Conservation (phyloP, 2,329 filamentous ascomycete genomes). For the Fusarium pilosicola region DNA sequence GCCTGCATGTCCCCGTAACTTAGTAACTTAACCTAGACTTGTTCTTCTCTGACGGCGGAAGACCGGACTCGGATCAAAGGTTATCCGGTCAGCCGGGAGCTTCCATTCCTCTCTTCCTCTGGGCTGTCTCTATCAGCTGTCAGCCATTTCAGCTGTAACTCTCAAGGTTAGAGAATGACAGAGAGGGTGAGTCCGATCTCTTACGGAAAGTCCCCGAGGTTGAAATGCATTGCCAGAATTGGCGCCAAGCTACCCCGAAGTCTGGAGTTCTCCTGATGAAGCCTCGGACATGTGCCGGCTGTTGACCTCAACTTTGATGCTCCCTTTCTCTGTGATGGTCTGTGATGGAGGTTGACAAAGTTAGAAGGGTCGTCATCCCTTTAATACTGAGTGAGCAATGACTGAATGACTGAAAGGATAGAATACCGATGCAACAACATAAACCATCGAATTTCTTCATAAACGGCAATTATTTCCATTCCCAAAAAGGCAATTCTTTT, state of each 20-base stretch:
- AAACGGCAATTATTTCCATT: conserved; percentile 8
- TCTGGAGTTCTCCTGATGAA: conserved; percentile 1
- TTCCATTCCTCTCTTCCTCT: background rate
- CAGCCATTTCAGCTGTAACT: background rate
- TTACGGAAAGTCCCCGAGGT: conserved; percentile 34
- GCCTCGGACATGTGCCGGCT: conserved; percentile 33
- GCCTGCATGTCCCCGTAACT: background rate
- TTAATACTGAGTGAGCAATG: background rate
- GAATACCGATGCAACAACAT: background rate
- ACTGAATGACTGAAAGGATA: background rate
- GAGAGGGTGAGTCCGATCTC: background rate
- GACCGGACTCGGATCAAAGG: conserved; percentile 29
- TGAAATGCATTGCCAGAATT: background rate
- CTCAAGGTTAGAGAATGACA: background rate
- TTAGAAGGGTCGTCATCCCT: background rate
- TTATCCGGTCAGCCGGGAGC: conserved; percentile 20
- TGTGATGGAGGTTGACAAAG: background rate
- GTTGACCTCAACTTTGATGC: background rate
- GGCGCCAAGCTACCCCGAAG: conserved; percentile 19
- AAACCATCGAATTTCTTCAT: background rate
- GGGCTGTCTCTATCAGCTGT: background rate
- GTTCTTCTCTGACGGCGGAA: background rate
- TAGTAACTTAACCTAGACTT: background rate
- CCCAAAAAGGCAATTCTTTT: conserved; percentile 27
- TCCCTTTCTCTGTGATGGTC: background rate